A percentile compares a stretch with the other conserved stretches of the same genome.
Conservation (phyloP, 768 basidiomycete species). For the Suillus tomentosus region DNA sequence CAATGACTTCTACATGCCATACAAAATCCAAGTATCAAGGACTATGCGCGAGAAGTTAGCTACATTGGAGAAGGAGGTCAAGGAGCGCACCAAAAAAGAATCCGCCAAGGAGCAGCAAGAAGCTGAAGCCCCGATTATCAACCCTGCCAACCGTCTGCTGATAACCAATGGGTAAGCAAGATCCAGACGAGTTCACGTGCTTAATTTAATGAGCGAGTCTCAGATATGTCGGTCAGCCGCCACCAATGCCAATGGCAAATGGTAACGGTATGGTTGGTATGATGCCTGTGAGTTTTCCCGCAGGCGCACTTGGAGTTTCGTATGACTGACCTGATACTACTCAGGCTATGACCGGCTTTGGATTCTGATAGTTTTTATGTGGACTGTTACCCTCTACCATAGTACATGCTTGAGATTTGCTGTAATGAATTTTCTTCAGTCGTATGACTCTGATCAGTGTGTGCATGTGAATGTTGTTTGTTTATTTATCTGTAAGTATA, state of each 20-base stretch:
- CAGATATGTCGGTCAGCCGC: conserved; percentile 66
- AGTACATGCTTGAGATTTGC: conserved; percentile 24
- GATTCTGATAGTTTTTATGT: conserved; percentile 35
- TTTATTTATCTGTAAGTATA: not conserved
- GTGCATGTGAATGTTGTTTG: not conserved
- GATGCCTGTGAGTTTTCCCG: conserved; percentile 54
- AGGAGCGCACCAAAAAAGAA: conserved; percentile 85
- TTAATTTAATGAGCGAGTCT: conserved; percentile 15
- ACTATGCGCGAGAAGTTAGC: conserved; percentile 79
- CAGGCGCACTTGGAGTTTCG: too few relatives aligned
- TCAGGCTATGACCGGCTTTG: conserved; percentile 69
- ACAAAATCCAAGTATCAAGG: conserved; percentile 85
- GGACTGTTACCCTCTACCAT: conserved; percentile 25
- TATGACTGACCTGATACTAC: conserved; percentile 14
- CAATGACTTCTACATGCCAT: conserved; percentile 98
- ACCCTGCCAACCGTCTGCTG: conserved; percentile 67
- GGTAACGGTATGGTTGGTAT: conserved; percentile 54
- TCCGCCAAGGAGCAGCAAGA: conserved; percentile 88
- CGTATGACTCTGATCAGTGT: not conserved
- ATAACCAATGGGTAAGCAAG: conserved; percentile 62
- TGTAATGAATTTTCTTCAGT: conserved; percentile 26
- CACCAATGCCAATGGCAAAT: conserved; percentile 57
- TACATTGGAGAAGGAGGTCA: conserved; percentile 84
- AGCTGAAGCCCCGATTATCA: conserved; percentile 84
- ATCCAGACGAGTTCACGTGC: not conserved